Base-by-base conservation (phyloP, 495 filamentous ascomycete species). In the Penicillium dipodomyicola region DNA sequence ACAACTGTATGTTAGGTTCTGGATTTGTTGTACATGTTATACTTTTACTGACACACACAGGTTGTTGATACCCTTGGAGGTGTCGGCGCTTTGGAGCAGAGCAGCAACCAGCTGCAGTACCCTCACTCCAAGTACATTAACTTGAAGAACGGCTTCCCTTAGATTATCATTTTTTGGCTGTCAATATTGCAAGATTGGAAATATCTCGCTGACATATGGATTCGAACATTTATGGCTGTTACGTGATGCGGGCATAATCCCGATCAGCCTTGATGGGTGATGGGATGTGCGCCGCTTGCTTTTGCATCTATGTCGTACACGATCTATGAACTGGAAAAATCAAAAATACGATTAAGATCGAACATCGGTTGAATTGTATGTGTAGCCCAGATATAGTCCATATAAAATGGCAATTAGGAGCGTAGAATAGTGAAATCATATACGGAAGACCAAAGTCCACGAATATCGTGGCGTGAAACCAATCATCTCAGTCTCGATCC, bases 1-100 rank as follows among this genome's bases (percentile, higher is more conserved):
- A 69, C 69, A n/a, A 83, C 78, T 19, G 74, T 87, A 54, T 53
- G 76, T 67, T 6, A 37, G 2, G 25, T 47, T 20, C 46, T n/a
- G 20, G 25, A 9, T 37, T 37, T n/a, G 8, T 5, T 10, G 30
- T 29, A 41, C 12, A 15, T 0, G 11, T 1, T 20, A 9, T 19
- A 30, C 14, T 5, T 5, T 25, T 39, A 15, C 35, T 56, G 5
- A 56, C 42, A 20, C 8, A 7, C 25, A 7, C 23, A 73, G 72
- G 64, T 72, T 29, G 70, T 73, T 3, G 62, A 62, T 35, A 23
- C 53, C 9, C 44, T 75, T 32, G 70, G 72, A 17, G 70, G 71
- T 3, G 49, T 49, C 9, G 57, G 59, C 17, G 61, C 45, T 32
- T 52, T 75, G 27, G 65, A 68, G 14, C 56, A 67, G 27, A 58